Base-by-base conservation (phyloP, 345 rosid species). In the Arabidopsis suecica region DNA sequence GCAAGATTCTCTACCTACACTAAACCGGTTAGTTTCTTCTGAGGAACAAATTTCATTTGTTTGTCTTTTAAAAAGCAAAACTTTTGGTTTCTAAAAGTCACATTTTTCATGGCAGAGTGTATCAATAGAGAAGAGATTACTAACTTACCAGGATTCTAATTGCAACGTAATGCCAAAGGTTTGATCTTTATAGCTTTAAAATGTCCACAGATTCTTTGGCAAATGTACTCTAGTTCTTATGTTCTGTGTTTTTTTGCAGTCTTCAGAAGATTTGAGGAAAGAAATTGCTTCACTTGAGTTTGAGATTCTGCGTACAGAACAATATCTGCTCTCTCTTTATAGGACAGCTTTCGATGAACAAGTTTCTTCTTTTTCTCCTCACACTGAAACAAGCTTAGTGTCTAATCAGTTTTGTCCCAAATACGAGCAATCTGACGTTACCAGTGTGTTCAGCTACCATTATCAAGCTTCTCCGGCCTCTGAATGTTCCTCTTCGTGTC, bases 251-350 rank as follows among this genome's bases (percentile, higher is more conserved):
- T n/a, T n/a, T 65, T 47, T 84, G 81, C 73, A 90, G 96, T 85
- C 96, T 65, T 77, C 86, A 63, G 81, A 71, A 56, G 91, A 84
- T 69, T 80, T 93, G 78, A 89, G 77, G 82, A 82, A 82, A 58
- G 96, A 93, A 77, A 88, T 93, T 59, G 90, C 86, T n/a, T 59
- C 75, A 16, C 88, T 90, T 18, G 96, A 93, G 86, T 72, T 79
- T 66, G 88, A 93, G 65, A 93, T 90, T 73, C 63, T 85, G 64
- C 88, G 77, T 25, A 73, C 91, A 57, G 98, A 93, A 61, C 81
- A 80, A 3, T 82, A 80, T 75, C 87, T 90, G 54, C 91, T 93
- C 65, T 87, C 96, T 5, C 89, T 88, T 22, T 90, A 93, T 69
- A 88, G 94, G 44, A 86, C 84, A 54, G 88, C 89, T 86, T 90